Evolutionary conservation across 148 eudicot species (phyloP), one percentile per base, ranked within the genome.

Genomic region (Dysphania ambrosioides): DNA sequence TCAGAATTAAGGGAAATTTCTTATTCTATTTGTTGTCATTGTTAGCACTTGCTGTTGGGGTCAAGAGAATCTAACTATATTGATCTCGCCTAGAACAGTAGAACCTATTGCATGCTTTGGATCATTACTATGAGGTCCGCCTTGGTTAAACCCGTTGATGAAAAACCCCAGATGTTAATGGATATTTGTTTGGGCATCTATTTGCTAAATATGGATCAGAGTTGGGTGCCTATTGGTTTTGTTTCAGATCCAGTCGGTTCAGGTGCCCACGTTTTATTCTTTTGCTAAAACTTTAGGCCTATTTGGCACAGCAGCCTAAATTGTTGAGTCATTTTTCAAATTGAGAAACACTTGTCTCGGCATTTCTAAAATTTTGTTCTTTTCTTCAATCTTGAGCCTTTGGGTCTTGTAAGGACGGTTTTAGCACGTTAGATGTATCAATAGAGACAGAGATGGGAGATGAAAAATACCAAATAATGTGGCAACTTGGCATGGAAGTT

Each of bases 51-150:
- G 44, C 18, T 75, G 23, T 55, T 12, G 4, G 10, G 24, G 15
- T 32, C 24, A 23, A 53, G 70, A 58, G 64, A 80, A 13, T 65
- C 29, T 30, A 70, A 65, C 55, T 23, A 24, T 31, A 61, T 40
- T 66, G 53, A 41, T 40, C 40, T 72, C 73, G 58, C 66, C 47
- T 62, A 40, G 41, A 58, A 73, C 49, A 59, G 35, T 62, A 40
- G 41, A 58, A 73, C 49, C 60, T 61, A 27, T 35, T 29, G 68
- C 68, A 27, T 49, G 42, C 47, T 26, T 35, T 31, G 56, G 44
- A 70, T 38, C 40, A 59, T 53, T 55, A 49, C 58, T 41, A 41
- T 24, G 32, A 61, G 72, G 66, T 70, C 82, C 72, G 58, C 62
- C 35, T 72, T 63, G 71, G 66, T 71, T 16, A 56, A 41, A 56